phyloP scores from a whole-genome alignment of 805 yeast species.

The Diddensiella santjacobensis region DNA sequence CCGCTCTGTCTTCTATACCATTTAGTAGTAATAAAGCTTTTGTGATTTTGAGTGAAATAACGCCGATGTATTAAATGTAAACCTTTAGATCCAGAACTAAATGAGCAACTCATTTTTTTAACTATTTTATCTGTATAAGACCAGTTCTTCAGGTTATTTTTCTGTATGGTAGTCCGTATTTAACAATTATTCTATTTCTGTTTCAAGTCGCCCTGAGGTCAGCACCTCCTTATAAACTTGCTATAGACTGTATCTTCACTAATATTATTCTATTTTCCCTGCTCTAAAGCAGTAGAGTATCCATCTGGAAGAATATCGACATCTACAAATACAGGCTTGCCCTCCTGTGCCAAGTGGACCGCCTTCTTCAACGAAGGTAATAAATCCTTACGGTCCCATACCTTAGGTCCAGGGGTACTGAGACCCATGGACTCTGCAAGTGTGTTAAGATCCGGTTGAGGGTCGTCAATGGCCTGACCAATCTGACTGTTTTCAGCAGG shows the following conservation, averaged over 20 bases:
- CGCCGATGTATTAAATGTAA: background rate
- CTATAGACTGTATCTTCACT: no score
- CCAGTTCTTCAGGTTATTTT: no score
- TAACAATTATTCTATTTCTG: no score
- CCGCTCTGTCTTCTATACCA: background rate
- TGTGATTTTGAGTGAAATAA: background rate
- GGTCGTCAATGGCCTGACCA: constrained; percentile 3
- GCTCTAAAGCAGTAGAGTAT: constrained; percentile 2
- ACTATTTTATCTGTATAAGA: background rate
- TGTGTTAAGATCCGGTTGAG: constrained; percentile 1
- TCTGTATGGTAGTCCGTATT: no score
- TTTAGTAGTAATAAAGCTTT: background rate
- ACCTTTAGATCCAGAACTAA: background rate
- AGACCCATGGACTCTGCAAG: background rate
- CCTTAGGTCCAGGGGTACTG: constrained; percentile 1
- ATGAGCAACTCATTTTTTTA: background rate
- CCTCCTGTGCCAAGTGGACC: background rate
- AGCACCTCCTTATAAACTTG: no score
- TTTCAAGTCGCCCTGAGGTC: no score
- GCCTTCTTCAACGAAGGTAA: background rate
- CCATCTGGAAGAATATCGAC: constrained; percentile 1
- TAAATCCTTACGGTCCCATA: background rate
- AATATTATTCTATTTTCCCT: background rate
- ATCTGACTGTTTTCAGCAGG: constrained; percentile 1
- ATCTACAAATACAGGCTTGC: background rate